Base-by-base conservation (phyloP, 1,139 yeast species). In the Taphrina populina region DNA sequence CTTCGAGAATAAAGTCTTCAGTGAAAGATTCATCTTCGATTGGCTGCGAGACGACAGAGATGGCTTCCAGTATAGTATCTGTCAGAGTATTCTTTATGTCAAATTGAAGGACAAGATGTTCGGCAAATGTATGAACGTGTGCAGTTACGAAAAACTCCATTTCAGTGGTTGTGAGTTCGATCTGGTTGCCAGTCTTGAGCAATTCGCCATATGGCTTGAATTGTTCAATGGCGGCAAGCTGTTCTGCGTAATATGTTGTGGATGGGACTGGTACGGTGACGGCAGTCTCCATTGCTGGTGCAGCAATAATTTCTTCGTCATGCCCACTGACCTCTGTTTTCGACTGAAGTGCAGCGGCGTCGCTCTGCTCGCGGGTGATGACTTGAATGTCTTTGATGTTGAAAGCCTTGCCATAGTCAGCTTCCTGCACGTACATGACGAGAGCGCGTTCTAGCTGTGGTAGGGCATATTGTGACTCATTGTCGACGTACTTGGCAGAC, bases 81-180 rank as follows among this genome's bases (percentile, higher is more conserved):
- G 82, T 81, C 65, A 90, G 77, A 1, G 98, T 92, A 72, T 92
- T 94, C 61, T 83, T 79, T 63, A 94, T 80, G 63, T 84, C 81
- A 71, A 80, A 92, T 74, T 92, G 61, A 62, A 92, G 74, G 29
- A 92, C 94, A 67, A 88, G 73, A 69, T 88, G 85, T 37, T 80
- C 78, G 55, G 79, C 72, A 71, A 85, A 92, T 59, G 88, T 73
- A 70, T 90, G 97, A 70, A 87, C 88, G 58, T 86, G 77, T 32
- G 86, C 92, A 56, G 78, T 78, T 55, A 94, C 95, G 52, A 88
- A 92, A 69, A 88, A 88, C 71, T 92, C 99, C 62, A 95, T 88
- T 68, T 90, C 98, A 61, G 80, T 78, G 69, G 92, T 98, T 30
- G 98, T 90, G 66, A 92, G 79, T 63, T 84, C 81, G 57, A 81